Base-by-base conservation (phyloP, 768 basidiomycete genomes). In the Calocera viscosa region DNA sequence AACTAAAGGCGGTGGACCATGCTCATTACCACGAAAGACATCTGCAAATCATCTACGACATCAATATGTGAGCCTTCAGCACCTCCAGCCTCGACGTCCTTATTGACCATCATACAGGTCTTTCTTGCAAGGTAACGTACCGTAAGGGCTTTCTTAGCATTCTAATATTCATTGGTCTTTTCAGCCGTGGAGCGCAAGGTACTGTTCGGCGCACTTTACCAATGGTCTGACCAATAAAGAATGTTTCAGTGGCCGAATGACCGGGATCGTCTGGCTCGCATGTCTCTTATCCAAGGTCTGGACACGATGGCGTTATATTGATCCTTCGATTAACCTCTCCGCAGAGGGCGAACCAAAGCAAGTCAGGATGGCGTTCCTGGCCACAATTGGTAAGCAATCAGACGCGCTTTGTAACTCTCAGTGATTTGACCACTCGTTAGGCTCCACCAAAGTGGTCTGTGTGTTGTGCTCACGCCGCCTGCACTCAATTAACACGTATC, bases 31-130 rank as follows among this genome's bases (percentile, higher is more conserved):
- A 16, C 11, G 16, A 24, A 38, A 81, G 91, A 68, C 92, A 93
- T 72, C 79, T 94, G 84, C 91, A 95, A 73, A 92, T 95, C 72
- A 93, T 94, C 72, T 95, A 84, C 70, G 91, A 93, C 75, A 88
- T 93, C 67, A 74, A 74, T 49, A 41, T 68, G 88, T 90, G 67
- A 80, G 85, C 81, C 53, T 35, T 24, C 17, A 71, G 84, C 82
- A 73, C 75, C 78, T 81, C 69, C 30, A 16, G 26, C 41, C 39
- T 53, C 16, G 26, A 1, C 16, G 1, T 33, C 17, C 32, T 35
- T 39, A 64, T n/a, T 8, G 39, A 33, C 49, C 22, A 30, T 34
- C 19, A 28, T 24, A 19, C 39, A 69, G 70, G 35, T 26, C 63
- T n/a, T 90, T 90, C 82, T 75, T 90, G 68, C 87, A 89, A 80